These are phyloP conservation scores for Coemansia sp. DNA, from an alignment of 192 early-diverging fungal species.

Conservation along the genomic window DNA sequence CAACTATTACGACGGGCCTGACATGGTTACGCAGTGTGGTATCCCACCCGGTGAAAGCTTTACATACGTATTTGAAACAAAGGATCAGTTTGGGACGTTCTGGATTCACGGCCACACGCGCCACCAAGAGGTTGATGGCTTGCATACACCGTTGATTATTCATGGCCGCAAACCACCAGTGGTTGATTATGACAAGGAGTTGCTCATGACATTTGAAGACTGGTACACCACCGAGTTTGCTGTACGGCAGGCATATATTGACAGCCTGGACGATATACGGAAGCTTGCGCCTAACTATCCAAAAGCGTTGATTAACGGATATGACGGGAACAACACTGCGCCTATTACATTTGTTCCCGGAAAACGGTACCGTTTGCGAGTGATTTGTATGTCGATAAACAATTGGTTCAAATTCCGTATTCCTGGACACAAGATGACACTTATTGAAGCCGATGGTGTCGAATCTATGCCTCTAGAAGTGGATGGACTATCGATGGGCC, in stretches of 20 bases:
- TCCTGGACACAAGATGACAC: conserved; percentile 70
- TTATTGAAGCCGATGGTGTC: conserved; percentile 80
- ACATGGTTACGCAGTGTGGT: background rate
- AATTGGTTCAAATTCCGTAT: conserved; percentile 72
- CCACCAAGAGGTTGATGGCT: too few species aligned
- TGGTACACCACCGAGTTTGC: background rate
- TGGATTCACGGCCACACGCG: too few species aligned
- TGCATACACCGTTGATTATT: too few species aligned
- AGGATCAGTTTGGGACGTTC: background rate
- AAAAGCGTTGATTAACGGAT: conserved; percentile 39
- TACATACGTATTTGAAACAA: background rate
- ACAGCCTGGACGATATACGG: conserved; percentile 47
- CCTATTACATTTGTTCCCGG: conserved; percentile 65
- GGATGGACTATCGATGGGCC: conserved; percentile 58
- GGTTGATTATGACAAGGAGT: too few species aligned
- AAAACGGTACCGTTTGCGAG: conserved; percentile 76
- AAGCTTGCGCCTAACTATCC: conserved; percentile 62
- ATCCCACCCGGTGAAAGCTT: background rate
- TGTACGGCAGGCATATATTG: background rate
- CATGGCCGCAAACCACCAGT: too few species aligned
- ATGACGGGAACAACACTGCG: conserved; percentile 54
- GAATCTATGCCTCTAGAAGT: conserved; percentile 58
- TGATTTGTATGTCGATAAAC: conserved; percentile 72
- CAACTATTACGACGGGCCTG: background rate
- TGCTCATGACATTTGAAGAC: background rate